Evolutionary conservation across 2,329 filamentous ascomycete genomes (phyloP), one percentile per base, ranked within the genome.

Genomic region (Sporothrix humicola): DNA sequence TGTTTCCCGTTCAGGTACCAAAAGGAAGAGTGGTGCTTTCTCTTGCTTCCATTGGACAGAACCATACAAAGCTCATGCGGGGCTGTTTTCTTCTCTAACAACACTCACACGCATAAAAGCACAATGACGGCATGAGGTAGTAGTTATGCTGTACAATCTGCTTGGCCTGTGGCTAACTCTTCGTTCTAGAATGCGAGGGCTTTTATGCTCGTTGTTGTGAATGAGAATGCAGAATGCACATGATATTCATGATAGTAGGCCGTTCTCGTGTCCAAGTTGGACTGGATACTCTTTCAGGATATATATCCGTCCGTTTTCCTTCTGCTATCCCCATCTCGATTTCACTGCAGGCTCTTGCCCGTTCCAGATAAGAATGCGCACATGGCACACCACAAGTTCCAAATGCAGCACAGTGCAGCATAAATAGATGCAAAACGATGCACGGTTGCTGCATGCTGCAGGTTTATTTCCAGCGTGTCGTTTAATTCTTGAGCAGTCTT

Each of bases 71-170:
- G 63, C 63, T 66, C n/a, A n/a, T 68, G 46, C 65, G 46, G 46
- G 23, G 44, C 42, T 20, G 5, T 42, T 37, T 37, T 37, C 4
- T 37, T 37, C 5, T 42, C 17, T 44, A 12, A 12, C 59, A 63
- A 3, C 26, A 20, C 15, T 20, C n/a, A 20, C 20, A 48, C 31
- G 31, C 10, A 63, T 20, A 23, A 17, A 70, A 46, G 68, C 68
- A 70, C 68, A 58, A 70, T 70, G 68, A 70, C 68, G 68, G 52
- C 68, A 70, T 70, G 13, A 12, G 15, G 13, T 54, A 31, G 63
- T 44, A 46, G n/a, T 63, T 44, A 44, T 44, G 59, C 31, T 63
- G 17, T 63, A 20, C 37, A 37, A 20, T 26, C 15, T 8, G 12
- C 10, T 20, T 17, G 37, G 15, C 44, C 8, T 13, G 23, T 65